Evolutionary conservation across 192 early-diverging fungal genomes (phyloP), one percentile per base, ranked within the genome.

Genomic region (Coemansia sp.): DNA sequence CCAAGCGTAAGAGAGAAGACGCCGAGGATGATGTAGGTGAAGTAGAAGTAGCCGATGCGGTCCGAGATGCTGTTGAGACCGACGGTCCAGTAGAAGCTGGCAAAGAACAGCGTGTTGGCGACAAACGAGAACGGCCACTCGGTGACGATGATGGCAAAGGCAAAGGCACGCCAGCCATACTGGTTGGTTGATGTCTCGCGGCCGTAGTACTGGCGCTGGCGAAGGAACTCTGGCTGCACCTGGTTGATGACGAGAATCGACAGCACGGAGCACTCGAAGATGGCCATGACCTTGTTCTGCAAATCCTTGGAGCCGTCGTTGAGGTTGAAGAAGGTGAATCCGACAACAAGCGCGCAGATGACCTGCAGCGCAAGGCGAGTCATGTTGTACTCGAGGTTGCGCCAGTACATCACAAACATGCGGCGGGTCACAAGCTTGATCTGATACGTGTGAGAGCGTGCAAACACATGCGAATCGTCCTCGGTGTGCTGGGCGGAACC

Each of bases 321-420:
- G 16, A 90, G 79, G 49, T 88, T 85, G 77, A 81, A 88, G 77
- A 88, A 93, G 9, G 88, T 77, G 77, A 93, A 86, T 43, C 89
- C 88, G 68, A 88, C 81, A n/a, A 89, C 68, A 13, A 93, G 69
- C 43, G 63, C 88, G 56, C 73, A 69, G 36, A 88, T 65, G 47
- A 86, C 66, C 39, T 87, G 85, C 42, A 86, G 78, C 22, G 83
- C 77, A 19, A 86, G 45, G 57, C 86, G 82, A n/a, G 87, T 90
- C 69, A 90, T 67, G 72, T 90, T 91, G 76, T 93, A 93, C 40
- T 85, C 79, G 47, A 86, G 77, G 65, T 85, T 85, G 54, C 91
- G 86, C 87, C 87, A 93, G 82, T 87, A 93, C 46, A 84, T 77
- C 5, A 81, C 19, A 48, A 90, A 84, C 88, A 89, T 93, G 60